phyloP scores from a whole-genome alignment of 2,329 filamentous ascomycete genomes.

The Curvularia lunata region DNA sequence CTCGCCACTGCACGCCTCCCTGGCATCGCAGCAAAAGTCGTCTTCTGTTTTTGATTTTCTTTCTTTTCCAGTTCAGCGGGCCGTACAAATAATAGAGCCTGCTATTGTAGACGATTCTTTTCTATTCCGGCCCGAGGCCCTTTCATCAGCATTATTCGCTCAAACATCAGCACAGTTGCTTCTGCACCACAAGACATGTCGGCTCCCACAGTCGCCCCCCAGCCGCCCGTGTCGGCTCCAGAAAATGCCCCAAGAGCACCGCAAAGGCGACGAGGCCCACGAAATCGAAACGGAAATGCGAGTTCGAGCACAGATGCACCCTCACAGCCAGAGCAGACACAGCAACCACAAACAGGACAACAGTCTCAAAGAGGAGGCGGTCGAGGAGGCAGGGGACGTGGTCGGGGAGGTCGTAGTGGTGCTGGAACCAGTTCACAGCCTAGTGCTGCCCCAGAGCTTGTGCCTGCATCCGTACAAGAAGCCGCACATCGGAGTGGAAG shows the following conservation, averaged over 20 bases:
- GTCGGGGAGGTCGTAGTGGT: slow-evolving; percentile 24
- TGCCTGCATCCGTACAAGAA: slow-evolving; percentile 16
- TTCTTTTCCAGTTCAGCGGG: slow-evolving; percentile 36
- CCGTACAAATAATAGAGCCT: slow-evolving; percentile 41
- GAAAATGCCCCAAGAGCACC: slow-evolving; percentile 23
- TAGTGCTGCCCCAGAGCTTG: slow-evolving; percentile 5
- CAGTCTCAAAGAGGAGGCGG: slow-evolving; percentile 29
- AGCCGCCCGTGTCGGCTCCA: slow-evolving; percentile 17
- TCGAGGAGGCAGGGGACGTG: slow-evolving; percentile 27
- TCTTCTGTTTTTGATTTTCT: slow-evolving; percentile 2
- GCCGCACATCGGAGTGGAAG: slow-evolving; percentile 19
- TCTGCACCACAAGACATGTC: slow-evolving; percentile 27
- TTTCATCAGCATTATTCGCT: slow-evolving; percentile 4
- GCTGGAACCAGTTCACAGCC: slow-evolving; percentile 8
- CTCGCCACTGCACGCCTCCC: slow-evolving; percentile 27
- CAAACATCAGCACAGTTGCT: slow-evolving; percentile 3
- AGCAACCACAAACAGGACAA: slow-evolving; percentile 24
- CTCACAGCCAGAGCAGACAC: slow-evolving; percentile 24
- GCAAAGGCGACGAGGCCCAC: slow-evolving; percentile 30
- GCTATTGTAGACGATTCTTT: slow-evolving; percentile 7
- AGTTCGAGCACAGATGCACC: slow-evolving; percentile 9
- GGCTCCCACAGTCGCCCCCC: slow-evolving; percentile 22
- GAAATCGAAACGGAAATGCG: slow-evolving; percentile 28
- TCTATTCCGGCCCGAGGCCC: neutral
- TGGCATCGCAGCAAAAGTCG: neutral